Evolutionary conservation across 176 grass and related monocot genomes (phyloP).

Genomic region (Oryza longistaminata): DNA sequence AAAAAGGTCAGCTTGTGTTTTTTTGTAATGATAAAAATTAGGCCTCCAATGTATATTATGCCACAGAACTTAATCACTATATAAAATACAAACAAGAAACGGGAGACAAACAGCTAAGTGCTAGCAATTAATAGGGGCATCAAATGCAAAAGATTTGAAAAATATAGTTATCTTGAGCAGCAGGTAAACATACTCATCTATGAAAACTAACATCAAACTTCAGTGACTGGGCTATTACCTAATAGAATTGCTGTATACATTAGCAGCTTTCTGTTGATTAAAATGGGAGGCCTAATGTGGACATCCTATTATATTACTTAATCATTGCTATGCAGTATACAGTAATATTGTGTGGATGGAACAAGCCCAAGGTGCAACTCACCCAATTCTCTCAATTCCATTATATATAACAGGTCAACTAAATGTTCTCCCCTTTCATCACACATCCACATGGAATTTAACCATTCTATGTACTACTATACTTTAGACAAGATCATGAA

Average conservation of each 20-base stretch:
- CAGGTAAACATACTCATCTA: not conserved
- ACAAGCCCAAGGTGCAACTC: not conserved
- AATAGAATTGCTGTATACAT: not conserved
- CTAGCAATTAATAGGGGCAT: not conserved
- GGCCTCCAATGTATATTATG: not conserved
- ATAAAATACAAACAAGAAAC: not conserved
- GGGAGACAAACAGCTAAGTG: not conserved
- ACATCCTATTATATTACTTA: constrained; percentile 3
- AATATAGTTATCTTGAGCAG: not conserved
- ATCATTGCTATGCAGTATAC: constrained; percentile 1
- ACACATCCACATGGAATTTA: constrained; percentile 22
- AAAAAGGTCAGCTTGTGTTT: not conserved
- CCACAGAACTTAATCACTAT: not conserved
- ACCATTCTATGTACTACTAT: not conserved
- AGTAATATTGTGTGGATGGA: not conserved
- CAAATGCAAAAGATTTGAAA: constrained; percentile 2
- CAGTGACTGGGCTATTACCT: not conserved
- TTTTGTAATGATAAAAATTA: not conserved
- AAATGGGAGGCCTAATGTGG: not conserved
- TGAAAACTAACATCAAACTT: constrained; percentile 20
- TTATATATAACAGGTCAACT: constrained; percentile 10
- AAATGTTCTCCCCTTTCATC: not conserved
- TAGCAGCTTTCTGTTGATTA: constrained; percentile 8
- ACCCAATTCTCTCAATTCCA: not conserved
- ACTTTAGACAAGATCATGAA: not conserved